Conservation (phyloP, 2,329 filamentous ascomycete species). For the Ambrosiella xylebori region DNA sequence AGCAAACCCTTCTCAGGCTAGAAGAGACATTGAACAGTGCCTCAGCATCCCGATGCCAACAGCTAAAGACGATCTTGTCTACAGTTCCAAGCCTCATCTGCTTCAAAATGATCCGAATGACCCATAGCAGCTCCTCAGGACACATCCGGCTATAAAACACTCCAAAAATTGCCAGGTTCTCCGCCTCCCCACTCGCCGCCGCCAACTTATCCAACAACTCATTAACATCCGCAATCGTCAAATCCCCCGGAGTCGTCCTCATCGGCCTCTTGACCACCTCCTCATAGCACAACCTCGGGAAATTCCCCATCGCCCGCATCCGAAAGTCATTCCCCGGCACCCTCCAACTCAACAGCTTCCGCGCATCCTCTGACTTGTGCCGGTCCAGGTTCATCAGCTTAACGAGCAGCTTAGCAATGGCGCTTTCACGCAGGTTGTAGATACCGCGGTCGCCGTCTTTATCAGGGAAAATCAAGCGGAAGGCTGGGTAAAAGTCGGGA, state of each 20-base stretch:
- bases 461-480: constrained; percentile 80
- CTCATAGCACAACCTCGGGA: constrained; percentile 76
- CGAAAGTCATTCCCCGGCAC: constrained; percentile 52
- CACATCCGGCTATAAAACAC: constrained; percentile 86
- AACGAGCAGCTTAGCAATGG: constrained; percentile 77
- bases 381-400: constrained; percentile 75
- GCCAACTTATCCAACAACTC: constrained; percentile 65
- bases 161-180: constrained; percentile 66
- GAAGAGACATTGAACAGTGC: constrained; percentile 78
- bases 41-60: constrained; percentile 67
- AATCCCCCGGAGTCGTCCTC: constrained; percentile 52
- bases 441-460: constrained; percentile 84
- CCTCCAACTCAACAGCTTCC: constrained; percentile 81
- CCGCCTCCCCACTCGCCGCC: constrained; percentile 58
- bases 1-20: constrained; percentile 77
- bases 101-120: constrained; percentile 81
- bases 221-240: constrained; percentile 85
- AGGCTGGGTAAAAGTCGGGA: constrained; percentile 78
- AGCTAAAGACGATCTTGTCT: constrained; percentile 71
- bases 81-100: constrained; percentile 61
- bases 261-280: constrained; percentile 72
- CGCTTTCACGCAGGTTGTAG: constrained; percentile 86
- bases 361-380: constrained; percentile 74
- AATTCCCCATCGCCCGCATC: constrained; percentile 65
- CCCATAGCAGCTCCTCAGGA: constrained; percentile 80